phyloP scores from a whole-genome alignment of 106 monocot species.

The Agapanthus africanus region DNA sequence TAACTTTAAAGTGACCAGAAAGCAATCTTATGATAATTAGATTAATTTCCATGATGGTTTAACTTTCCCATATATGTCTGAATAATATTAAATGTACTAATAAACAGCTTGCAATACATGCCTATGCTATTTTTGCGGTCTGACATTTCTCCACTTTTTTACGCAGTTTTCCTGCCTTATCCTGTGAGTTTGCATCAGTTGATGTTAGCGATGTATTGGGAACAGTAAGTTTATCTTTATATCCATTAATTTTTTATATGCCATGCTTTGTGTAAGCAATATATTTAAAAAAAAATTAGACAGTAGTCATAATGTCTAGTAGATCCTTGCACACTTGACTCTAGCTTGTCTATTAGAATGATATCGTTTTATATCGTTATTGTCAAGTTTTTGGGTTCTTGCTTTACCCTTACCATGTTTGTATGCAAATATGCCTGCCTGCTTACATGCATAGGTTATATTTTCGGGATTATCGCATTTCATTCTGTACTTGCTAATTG shows the following conservation, averaged over 20 bases:
- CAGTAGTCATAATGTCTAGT: background rate
- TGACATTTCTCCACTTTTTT: slow-evolving; percentile 3
- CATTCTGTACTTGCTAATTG: background rate
- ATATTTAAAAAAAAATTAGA: too few relatives aligned
- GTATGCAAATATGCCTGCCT: slow-evolving; percentile 1
- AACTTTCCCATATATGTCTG: background rate
- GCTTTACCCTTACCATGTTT: background rate
- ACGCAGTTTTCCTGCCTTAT: slow-evolving; percentile 93
- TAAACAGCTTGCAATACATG: too few relatives aligned
- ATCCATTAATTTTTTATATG: background rate
- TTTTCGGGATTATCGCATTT: background rate
- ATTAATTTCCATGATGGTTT: slow-evolving; percentile 20
- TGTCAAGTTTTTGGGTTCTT: background rate
- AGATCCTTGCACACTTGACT: background rate
- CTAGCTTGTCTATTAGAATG: background rate
- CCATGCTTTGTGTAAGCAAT: background rate
- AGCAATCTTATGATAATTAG: slow-evolving; percentile 45
- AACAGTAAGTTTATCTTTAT: slow-evolving; percentile 58
- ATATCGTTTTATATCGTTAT: background rate
- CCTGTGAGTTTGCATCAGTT: slow-evolving; percentile 99
- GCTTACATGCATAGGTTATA: slow-evolving; percentile 3
- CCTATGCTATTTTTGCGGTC: background rate
- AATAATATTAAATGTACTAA: too few relatives aligned
- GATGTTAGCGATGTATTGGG: slow-evolving; percentile 95
- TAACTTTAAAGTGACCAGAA: slow-evolving; percentile 29